Conservation (phyloP, 1,284 basidiomycete species). For the Chalciporus piperatoides region DNA sequence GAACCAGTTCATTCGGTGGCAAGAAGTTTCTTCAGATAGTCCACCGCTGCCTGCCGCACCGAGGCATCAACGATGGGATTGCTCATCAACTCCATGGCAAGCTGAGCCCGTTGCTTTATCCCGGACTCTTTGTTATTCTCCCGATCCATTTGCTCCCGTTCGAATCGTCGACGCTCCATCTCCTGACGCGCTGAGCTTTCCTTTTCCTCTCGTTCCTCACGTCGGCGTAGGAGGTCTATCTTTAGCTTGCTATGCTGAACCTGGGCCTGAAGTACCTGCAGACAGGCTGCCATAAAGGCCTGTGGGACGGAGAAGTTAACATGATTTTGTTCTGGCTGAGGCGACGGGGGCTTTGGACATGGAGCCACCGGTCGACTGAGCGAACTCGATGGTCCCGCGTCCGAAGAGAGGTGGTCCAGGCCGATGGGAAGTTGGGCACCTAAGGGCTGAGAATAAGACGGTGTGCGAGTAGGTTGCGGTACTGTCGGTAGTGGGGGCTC, state of each 20-base stretch:
- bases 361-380: conserved; percentile 22
- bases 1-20: conserved; percentile 30
- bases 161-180: conserved; percentile 43
- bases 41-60: conserved; percentile 61
- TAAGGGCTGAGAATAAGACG: conserved; percentile 24
- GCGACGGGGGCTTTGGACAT: conserved; percentile 22
- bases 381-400: conserved; percentile 21
- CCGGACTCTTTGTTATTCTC: conserved; percentile 50
- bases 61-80: conserved; percentile 51
- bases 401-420: conserved; percentile 19
- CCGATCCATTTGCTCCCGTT: conserved; percentile 49
- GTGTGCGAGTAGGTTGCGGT: conserved; percentile 27
- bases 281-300: conserved; percentile 51
- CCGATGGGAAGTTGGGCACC: conserved; percentile 13
- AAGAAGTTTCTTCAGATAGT: conserved; percentile 65
- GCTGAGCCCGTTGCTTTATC: conserved; percentile 56
- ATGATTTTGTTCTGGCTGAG: conserved; percentile 36
- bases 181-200: conserved; percentile 48
- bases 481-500: conserved; percentile 27
- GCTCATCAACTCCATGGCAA: conserved; percentile 58
- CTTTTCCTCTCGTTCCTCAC: conserved; percentile 59
- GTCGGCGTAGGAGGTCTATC: conserved; percentile 58
- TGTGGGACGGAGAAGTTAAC: conserved; percentile 53
- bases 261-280: conserved; percentile 56
- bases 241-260: conserved; percentile 57